Conservation (phyloP, 768 basidiomycete genomes). For the Pulveroboletus sp. region DNA sequence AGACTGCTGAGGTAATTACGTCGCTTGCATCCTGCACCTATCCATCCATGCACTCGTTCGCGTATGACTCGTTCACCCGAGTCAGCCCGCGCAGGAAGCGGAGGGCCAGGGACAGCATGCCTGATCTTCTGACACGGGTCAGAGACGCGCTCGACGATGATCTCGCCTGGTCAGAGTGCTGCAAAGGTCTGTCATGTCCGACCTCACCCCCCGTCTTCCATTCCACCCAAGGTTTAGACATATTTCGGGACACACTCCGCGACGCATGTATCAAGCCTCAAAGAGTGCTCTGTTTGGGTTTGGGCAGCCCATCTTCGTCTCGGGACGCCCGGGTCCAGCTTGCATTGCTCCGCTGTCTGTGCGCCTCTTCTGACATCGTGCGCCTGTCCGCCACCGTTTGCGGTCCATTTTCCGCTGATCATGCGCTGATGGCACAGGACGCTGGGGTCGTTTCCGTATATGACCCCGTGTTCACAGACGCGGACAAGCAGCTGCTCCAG, state of each 20-base stretch:
- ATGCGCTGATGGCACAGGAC: conserved; percentile 35
- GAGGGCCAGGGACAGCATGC: conserved; percentile 32
- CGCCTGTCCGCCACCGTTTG: conserved; percentile 31
- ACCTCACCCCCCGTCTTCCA: not conserved
- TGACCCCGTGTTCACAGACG: conserved; percentile 70
- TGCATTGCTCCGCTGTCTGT: conserved; percentile 55
- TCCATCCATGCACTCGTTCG: conserved; percentile 19
- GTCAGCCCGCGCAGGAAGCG: conserved; percentile 51
- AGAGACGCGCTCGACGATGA: conserved; percentile 41
- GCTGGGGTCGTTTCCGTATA: conserved; percentile 47
- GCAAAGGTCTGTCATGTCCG: conserved; percentile 37
- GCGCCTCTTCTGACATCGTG: conserved; percentile 54
- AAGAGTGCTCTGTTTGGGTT: conserved; percentile 61
- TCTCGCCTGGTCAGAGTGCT: conserved; percentile 51
- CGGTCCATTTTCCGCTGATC: conserved; percentile 6
- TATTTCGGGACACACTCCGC: conserved; percentile 33
- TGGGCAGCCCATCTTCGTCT: conserved; percentile 67
- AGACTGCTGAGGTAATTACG: no score
- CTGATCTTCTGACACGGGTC: conserved; percentile 38
- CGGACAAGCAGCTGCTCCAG: conserved; percentile 50
- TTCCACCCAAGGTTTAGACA: conserved; percentile 25
- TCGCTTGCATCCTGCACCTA: no score
- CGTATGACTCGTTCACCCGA: conserved; percentile 47
- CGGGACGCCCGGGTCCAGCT: conserved; percentile 63
- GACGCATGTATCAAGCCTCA: conserved; percentile 19